These are phyloP conservation scores for Tolypocladium amazonense DNA, from an alignment of 2,329 filamentous ascomycete species.

Conservation along the genomic window DNA sequence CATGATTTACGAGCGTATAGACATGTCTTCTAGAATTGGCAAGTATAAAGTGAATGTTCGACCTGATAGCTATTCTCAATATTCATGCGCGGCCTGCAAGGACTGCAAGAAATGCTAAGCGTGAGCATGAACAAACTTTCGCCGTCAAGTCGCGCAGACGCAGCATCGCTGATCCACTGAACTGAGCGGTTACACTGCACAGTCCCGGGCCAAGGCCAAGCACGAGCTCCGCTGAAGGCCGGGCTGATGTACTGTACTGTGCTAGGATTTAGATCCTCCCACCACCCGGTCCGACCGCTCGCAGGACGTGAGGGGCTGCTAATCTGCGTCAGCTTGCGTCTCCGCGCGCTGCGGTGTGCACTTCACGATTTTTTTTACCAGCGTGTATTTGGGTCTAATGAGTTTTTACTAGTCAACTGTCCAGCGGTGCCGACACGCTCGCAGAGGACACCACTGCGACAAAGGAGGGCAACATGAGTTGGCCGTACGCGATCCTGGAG, in stretches of 20 bases:
- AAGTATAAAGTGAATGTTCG: background rate
- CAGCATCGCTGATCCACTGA: background rate
- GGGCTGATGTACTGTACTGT: background rate
- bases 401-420: background rate
- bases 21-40: background rate
- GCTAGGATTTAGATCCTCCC: background rate
- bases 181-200: background rate
- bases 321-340: background rate
- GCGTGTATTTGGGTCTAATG: background rate
- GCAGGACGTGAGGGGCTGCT: background rate
- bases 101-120: background rate
- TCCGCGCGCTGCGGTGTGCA: background rate
- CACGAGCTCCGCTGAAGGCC: background rate
- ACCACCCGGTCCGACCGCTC: background rate
- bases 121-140: background rate
- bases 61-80: background rate
- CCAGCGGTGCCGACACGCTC: background rate
- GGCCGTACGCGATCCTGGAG: background rate
- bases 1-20: background rate
- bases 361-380: background rate
- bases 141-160: background rate
- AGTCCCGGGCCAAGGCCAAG: background rate
- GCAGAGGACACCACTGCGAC: background rate
- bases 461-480: background rate
- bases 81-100: background rate